Conservation (phyloP, 352 stramenopile genomes). For the Phytophthora fragariae region DNA sequence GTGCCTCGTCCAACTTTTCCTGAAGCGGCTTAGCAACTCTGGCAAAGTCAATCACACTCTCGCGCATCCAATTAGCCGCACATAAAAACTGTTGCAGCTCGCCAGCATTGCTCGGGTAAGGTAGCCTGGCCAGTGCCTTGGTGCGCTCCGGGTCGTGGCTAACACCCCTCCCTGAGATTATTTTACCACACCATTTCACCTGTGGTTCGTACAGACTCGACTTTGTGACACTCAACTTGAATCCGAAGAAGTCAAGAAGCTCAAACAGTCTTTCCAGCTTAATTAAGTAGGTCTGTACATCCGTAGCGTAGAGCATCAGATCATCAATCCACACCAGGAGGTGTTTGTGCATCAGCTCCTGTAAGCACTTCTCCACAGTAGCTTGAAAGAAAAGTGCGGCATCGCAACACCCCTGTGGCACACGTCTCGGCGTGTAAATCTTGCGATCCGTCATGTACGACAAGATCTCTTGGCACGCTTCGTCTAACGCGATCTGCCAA, state of each 20-base stretch:
- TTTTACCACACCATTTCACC: constrained; percentile 30
- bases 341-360: constrained; percentile 13
- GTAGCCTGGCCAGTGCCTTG: neutral
- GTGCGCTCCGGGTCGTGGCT: constrained; percentile 10
- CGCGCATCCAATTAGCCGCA: neutral
- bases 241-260: constrained; percentile 25
- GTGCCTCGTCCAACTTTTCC: constrained; percentile 3
- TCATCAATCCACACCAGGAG: constrained; percentile 33
- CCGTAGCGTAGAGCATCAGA: constrained; percentile 32
- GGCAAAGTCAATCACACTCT: constrained; percentile 6
- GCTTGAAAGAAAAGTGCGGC: constrained; percentile 7
- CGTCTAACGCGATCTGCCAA: constrained; percentile 2
- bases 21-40: neutral
- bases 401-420: constrained; percentile 1
- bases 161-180: neutral
- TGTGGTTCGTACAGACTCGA: constrained; percentile 25
- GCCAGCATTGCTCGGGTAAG: constrained; percentile 2
- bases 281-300: constrained; percentile 25
- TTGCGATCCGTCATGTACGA: constrained; percentile 24
- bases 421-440: constrained; percentile 2
- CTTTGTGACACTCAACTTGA: constrained; percentile 36
- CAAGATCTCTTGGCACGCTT: neutral
- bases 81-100: constrained; percentile 19
- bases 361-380: constrained; percentile 10
- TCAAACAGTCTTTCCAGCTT: constrained; percentile 33